phyloP scores from a whole-genome alignment of 306 rosid species.

The Heteromeles arbutifolia region DNA sequence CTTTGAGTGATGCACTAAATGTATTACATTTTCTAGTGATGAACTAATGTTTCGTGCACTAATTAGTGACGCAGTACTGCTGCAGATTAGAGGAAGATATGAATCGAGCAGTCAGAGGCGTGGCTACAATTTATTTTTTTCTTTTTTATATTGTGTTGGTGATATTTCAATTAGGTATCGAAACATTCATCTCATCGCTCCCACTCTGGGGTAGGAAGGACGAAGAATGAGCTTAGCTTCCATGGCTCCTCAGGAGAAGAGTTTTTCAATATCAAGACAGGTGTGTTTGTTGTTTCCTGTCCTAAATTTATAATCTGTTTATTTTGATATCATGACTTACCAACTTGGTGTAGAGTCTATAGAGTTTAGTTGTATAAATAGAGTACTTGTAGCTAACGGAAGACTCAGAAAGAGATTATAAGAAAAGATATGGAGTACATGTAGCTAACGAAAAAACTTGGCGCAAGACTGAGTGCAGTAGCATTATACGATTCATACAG shows the following conservation, averaged over 20 bases:
- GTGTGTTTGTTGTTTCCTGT: neutral
- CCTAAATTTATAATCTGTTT: neutral
- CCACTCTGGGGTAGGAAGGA: neutral
- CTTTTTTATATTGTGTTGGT: neutral
- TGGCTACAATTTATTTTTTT: neutral
- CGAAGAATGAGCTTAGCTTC: neutral
- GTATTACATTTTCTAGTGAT: neutral
- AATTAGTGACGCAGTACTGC: neutral
- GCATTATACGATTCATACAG: no score
- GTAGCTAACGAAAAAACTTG: no score
- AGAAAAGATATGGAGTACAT: no score
- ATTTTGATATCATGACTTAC: neutral
- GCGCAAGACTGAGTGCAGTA: no score
- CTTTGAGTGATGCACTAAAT: neutral
- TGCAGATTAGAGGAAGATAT: neutral
- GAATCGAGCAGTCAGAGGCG: neutral
- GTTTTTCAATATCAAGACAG: neutral
- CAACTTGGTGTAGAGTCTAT: neutral
- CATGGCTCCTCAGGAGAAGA: neutral
- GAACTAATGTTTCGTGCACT: neutral
- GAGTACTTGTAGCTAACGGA: no score
- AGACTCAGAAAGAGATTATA: no score
- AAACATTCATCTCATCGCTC: neutral
- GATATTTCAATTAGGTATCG: neutral
- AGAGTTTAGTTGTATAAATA: neutral